phyloP scores from a whole-genome alignment of 345 rosid species.

The Mercurialis annua region DNA sequence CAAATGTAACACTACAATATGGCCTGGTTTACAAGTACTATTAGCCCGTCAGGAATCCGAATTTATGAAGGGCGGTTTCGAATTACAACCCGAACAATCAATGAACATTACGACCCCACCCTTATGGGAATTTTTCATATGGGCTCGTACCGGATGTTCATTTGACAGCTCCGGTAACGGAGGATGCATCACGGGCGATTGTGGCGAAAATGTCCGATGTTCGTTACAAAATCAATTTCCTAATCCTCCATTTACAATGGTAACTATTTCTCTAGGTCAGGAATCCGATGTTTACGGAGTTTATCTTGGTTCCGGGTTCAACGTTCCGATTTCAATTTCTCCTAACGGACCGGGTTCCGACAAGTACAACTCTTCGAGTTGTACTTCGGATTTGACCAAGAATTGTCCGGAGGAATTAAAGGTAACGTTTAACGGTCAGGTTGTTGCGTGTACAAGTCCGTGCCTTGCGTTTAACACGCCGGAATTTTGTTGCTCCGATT shows the following conservation, averaged over 20 bases:
- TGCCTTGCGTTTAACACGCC: not conserved
- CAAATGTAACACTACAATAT: not conserved
- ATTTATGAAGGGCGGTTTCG: not conserved
- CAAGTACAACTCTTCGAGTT: not conserved
- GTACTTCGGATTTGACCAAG: not conserved
- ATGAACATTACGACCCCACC: not conserved
- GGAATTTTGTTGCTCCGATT: not conserved
- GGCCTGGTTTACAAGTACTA: not conserved
- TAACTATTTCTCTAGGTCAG: not conserved
- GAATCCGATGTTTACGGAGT: not conserved
- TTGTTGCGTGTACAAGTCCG: not conserved
- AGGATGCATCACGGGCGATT: not conserved
- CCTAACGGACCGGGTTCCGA: not conserved
- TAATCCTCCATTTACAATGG: not conserved
- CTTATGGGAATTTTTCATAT: not conserved
- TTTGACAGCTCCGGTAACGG: not conserved
- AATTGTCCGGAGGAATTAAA: not conserved
- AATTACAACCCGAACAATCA: not conserved
- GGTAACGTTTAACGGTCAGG: not conserved
- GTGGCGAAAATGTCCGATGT: not conserved
- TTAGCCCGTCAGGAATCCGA: not conserved
- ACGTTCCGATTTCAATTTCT: not conserved
- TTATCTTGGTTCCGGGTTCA: not conserved
- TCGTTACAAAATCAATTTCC: not conserved
- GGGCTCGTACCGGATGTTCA: not conserved